Evolutionary conservation across 805 yeast genomes (phyloP).

Genomic region (Kluyveromyces nonfermentans): DNA sequence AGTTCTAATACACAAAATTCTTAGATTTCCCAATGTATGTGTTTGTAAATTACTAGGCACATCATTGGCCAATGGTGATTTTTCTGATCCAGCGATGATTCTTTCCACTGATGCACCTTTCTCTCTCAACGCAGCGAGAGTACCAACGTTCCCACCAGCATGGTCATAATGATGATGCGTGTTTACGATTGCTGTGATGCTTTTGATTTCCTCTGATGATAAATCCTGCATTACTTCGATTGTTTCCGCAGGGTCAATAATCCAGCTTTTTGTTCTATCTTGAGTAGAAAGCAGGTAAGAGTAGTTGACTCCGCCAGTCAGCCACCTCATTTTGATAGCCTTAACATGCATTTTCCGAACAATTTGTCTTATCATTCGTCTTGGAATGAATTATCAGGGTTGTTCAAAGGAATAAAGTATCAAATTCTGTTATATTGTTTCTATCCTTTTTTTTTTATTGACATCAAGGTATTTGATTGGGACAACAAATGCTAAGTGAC

Average conservation of each 20-base stretch:
- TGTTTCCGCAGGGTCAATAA: constrained; percentile 91
- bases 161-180: constrained; percentile 98
- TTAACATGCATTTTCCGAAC: constrained; percentile 66
- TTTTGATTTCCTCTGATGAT: constrained; percentile 31
- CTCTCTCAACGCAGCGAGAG: constrained; percentile 21
- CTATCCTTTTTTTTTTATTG: not conserved
- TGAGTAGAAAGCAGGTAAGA: constrained; percentile 55
- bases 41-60: constrained; percentile 66
- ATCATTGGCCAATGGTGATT: constrained; percentile 48
- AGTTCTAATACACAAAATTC: constrained; percentile 77
- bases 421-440: not conserved
- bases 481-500: no score
- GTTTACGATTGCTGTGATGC: constrained; percentile 72
- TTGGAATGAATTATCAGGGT: not conserved
- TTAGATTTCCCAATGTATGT: constrained; percentile 32
- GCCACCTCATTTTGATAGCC: constrained; percentile 91
- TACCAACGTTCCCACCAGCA: constrained; percentile 65
- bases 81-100: constrained; percentile 63
- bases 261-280: constrained; percentile 65
- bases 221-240: constrained; percentile 48
- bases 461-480: no score
- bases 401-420: not conserved
- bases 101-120: constrained; percentile 40
- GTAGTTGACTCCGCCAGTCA: constrained; percentile 77
- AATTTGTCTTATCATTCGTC: constrained; percentile 7